These are phyloP conservation scores for Mucor plumbeus DNA, from an alignment of 371 early-diverging fungal species.

Conservation along the genomic window DNA sequence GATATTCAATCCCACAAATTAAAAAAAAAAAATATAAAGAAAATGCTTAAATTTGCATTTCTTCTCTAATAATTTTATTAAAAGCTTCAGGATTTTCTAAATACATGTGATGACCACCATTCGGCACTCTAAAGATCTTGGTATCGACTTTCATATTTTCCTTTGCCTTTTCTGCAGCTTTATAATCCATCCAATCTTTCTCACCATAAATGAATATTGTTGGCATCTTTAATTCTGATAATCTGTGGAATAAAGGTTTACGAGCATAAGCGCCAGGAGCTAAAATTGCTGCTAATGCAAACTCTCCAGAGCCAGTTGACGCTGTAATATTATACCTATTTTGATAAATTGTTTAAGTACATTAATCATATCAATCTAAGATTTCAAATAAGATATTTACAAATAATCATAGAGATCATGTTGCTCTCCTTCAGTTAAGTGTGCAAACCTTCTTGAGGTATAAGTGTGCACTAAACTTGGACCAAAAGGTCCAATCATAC, in stretches of 20 bases:
- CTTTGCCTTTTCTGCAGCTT: conserved; percentile 70
- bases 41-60: conserved; percentile 26
- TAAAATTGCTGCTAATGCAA: conserved; percentile 76
- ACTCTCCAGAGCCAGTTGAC: conserved; percentile 80
- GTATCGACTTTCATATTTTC: conserved; percentile 60
- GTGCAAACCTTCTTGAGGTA: conserved; percentile 70
- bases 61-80: conserved; percentile 53
- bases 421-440: conserved; percentile 68
- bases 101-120: conserved; percentile 89
- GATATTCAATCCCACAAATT: neutral
- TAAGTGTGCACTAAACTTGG: conserved; percentile 74
- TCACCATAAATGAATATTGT: conserved; percentile 82
- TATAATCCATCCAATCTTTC: conserved; percentile 92
- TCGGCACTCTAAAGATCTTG: conserved; percentile 50
- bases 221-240: conserved; percentile 74
- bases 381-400: conserved; percentile 25
- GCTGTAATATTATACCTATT: conserved; percentile 79
- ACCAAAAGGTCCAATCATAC: conserved; percentile 80
- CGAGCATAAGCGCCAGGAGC: conserved; percentile 86
- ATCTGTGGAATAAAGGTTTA: conserved; percentile 73
- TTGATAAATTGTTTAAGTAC: too few relatives aligned
- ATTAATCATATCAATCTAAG: too few relatives aligned
- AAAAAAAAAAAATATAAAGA: neutral
- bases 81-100: conserved; percentile 85
- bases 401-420: conserved; percentile 65